These are phyloP conservation scores for Aspergillus ochraceus DNA, from an alignment of 2,329 filamentous ascomycete genomes.

Conservation along the genomic window DNA sequence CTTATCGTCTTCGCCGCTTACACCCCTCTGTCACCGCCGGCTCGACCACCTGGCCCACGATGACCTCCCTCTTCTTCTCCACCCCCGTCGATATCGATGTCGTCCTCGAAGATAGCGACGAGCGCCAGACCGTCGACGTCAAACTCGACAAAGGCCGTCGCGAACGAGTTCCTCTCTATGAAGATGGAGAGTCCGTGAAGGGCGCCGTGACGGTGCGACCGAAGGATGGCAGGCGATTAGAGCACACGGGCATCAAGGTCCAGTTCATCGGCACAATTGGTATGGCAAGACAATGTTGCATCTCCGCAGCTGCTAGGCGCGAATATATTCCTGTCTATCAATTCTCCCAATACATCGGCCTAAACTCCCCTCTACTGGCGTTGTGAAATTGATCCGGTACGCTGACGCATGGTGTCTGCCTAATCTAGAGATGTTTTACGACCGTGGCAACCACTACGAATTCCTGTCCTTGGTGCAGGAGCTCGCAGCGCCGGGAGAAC, in stretches of 20 bases:
- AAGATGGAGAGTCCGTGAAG: slow-evolving; percentile 98
- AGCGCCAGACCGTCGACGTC: slow-evolving; percentile 92
- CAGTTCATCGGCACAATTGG: slow-evolving; percentile 99
- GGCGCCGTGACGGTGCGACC: slow-evolving; percentile 91
- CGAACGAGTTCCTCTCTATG: slow-evolving; percentile 94
- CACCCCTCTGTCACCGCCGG: not conserved
- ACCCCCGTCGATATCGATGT: slow-evolving; percentile 99
- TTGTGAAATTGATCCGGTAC: not conserved
- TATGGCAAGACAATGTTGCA: slow-evolving; percentile 42
- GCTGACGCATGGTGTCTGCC: not conserved
- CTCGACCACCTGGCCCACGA: slow-evolving; percentile 42
- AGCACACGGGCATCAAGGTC: slow-evolving; percentile 98
- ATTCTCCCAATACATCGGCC: not conserved
- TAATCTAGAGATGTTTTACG: slow-evolving; percentile 93
- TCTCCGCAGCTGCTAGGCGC: not conserved
- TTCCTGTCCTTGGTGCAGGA: slow-evolving; percentile 97
- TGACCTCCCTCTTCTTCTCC: slow-evolving; percentile 99
- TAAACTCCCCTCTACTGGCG: no score
- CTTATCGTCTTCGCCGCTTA: slow-evolving; percentile 1
- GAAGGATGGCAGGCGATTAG: slow-evolving; percentile 96
- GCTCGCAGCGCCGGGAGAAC: slow-evolving; percentile 91
- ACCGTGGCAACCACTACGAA: slow-evolving; percentile 98
- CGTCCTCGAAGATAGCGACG: slow-evolving; percentile 91
- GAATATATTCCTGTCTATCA: not conserved
- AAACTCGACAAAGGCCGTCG: slow-evolving; percentile 97